Evolutionary conservation across 192 early-diverging fungal genomes (phyloP), one percentile per base, ranked within the genome.

Genomic region (Allomyces macrogynus): DNA sequence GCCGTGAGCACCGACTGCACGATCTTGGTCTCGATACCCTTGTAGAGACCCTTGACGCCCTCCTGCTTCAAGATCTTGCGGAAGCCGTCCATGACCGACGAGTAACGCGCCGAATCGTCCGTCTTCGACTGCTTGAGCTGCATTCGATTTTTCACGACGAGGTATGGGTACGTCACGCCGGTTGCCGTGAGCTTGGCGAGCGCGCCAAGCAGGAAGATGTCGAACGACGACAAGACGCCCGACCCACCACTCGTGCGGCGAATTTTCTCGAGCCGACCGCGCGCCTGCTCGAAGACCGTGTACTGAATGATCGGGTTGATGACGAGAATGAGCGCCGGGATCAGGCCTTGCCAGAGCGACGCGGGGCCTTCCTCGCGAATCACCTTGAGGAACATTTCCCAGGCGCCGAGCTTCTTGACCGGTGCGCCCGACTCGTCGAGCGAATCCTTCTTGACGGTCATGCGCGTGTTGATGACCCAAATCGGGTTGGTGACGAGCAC

Each of bases 271-370:
- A 80, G 65, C 24, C 70, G 73, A 61, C 77, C 79, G 81, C 90
- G 91, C 66, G 96, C 69, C 75, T 90, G 87, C 79, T 99, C 96
- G 82, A 95, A 99, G 9, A 87, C 88, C 9, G 96, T 97, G 78
- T 95, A 99, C 80, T 99, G 96, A 75, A 99, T 99, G 65, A 99
- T 93, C 60, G 96, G 96, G 79, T 99, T 99, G 78, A 90, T 92
- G 61, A 99, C 96, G 74, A 99, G 79, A 64, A 99, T 89, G 69
- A 99, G 80, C 60, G 96, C 96, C 42, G 96, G 93, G 42, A 87
- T 73, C 27, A 97, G 81, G 44, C 96, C 96, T 67, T 88, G 83
- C 83, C 85, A 99, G 76, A 99, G 87, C 12, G 88, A 86, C 63
- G 77, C 67, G 64, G 89, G 62, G 44, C 96, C 96, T 61, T 95